Percentiles rank a stretch among this genome's conserved stretches.
phyloP scores from a whole-genome alignment of 2,329 filamentous ascomycete genomes.

The Herpotrichia juniperi region DNA sequence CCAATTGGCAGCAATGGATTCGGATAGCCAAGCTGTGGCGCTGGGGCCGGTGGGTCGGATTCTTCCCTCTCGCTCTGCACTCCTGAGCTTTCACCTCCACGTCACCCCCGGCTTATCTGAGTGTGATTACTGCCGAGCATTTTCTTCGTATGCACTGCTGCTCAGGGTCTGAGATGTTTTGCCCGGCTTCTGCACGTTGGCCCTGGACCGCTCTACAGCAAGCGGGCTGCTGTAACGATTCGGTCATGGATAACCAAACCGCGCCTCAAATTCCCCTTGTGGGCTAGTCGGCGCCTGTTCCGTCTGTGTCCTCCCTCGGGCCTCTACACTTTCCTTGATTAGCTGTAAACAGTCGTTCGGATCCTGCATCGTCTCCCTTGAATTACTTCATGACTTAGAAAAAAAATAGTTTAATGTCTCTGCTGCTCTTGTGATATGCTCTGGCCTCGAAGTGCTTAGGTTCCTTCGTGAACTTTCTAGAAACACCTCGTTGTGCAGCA shows the following conservation, averaged over 20 bases:
- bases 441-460: not conserved
- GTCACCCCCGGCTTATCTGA: not conserved
- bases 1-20: not conserved
- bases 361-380: slow-evolving; percentile 8
- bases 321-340: slow-evolving; percentile 14
- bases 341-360: slow-evolving; percentile 15
- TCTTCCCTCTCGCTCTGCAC: slow-evolving; percentile 12
- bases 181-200: not conserved
- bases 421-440: not conserved
- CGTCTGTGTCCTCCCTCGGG: not conserved
- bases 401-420: not conserved
- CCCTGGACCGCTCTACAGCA: not conserved
- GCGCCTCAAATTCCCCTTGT: slow-evolving; percentile 23
- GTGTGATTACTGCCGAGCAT: not conserved
- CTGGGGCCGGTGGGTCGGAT: slow-evolving; percentile 21
- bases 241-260: slow-evolving; percentile 29
- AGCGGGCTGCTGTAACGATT: not conserved
- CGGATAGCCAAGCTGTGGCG: slow-evolving; percentile 19
- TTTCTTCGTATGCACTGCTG: not conserved
- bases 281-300: not conserved
- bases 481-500: not conserved
- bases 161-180: not conserved
- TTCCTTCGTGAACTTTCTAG: slow-evolving; percentile 4
- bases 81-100: not conserved
- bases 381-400: slow-evolving; percentile 26